phyloP scores from a whole-genome alignment of 1,139 yeast species.

The Pneumocystis jirovecii region DNA sequence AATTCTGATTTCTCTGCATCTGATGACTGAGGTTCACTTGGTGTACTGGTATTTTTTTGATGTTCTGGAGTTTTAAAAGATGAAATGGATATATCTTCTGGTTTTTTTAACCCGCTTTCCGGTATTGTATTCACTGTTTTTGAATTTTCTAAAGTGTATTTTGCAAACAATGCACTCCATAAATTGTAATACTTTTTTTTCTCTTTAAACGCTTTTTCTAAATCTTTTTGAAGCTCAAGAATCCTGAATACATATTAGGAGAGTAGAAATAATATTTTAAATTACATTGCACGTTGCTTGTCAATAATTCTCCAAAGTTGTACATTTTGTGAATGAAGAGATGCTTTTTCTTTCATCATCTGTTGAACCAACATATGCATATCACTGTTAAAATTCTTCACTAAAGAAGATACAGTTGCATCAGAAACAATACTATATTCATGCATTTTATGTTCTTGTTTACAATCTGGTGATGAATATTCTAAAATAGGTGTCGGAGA shows the following conservation, averaged over 20 bases:
- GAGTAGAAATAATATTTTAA: neutral
- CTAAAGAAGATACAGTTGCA: neutral
- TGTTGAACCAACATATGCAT: neutral
- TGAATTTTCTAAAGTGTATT: neutral
- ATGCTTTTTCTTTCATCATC: neutral
- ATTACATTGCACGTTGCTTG: slow-evolving; percentile 20
- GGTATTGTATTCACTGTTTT: neutral
- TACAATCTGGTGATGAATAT: neutral
- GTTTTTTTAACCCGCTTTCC: neutral
- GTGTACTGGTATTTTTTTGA: neutral
- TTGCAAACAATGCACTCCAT: slow-evolving; percentile 4
- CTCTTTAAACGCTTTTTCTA: slow-evolving; percentile 17
- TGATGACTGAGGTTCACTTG: neutral
- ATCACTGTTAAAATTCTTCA: neutral
- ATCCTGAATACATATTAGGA: slow-evolving; percentile 12
- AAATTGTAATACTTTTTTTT: slow-evolving; percentile 13
- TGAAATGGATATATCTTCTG: too few relatives aligned
- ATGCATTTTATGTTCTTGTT: neutral
- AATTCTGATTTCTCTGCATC: neutral
- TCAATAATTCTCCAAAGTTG: slow-evolving; percentile 22
- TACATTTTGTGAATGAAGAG: slow-evolving; percentile 2
- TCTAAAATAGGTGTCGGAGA: neutral
- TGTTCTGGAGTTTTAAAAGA: neutral
- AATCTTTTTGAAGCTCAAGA: slow-evolving; percentile 20
- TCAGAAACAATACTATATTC: neutral